A percentile compares a stretch with the other conserved stretches of the same genome.
Evolutionary conservation across 1,284 basidiomycete genomes (phyloP).

Genomic region (Sanguinoderma infundibulare): DNA sequence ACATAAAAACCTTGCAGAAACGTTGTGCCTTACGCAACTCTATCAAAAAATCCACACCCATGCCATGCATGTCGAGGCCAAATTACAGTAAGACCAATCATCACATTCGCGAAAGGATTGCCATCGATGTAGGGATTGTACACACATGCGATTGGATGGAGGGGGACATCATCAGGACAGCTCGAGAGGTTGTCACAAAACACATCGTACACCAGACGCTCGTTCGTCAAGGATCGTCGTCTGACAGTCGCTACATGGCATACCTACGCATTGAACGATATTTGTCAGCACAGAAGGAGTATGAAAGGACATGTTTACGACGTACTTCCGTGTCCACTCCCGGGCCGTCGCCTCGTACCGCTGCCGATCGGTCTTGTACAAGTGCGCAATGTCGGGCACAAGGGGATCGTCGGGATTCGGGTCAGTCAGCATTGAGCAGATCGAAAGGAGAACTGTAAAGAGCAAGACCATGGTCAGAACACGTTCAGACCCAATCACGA

Average conservation of each 20-base stretch:
- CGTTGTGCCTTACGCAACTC: not conserved
- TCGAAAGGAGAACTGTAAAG: constrained; percentile 82
- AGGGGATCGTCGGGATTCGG: constrained; percentile 96
- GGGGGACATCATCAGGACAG: constrained; percentile 16
- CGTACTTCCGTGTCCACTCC: constrained; percentile 98
- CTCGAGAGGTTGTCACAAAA: constrained; percentile 24
- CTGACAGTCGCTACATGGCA: constrained; percentile 52
- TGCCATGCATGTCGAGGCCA: not conserved
- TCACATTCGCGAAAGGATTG: constrained; percentile 15
- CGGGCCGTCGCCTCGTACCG: constrained; percentile 94
- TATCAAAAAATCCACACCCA: not conserved
- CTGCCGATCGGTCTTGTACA: constrained; percentile 95
- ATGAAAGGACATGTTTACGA: not conserved
- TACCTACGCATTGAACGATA: constrained; percentile 42
- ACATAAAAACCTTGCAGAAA: not conserved
- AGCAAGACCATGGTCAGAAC: not conserved
- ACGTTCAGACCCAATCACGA: not conserved
- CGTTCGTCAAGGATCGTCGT: constrained; percentile 25
- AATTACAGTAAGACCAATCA: not conserved
- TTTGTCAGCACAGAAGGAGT: constrained; percentile 31
- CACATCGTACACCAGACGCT: constrained; percentile 34
- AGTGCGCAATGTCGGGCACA: constrained; percentile 82
- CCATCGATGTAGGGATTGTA: constrained; percentile 25
- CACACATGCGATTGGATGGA: constrained; percentile 28
- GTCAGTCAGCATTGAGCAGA: constrained; percentile 97